Evolutionary conservation across 1,139 yeast genomes (phyloP).

Genomic region (Geotrichum histeridarum): DNA sequence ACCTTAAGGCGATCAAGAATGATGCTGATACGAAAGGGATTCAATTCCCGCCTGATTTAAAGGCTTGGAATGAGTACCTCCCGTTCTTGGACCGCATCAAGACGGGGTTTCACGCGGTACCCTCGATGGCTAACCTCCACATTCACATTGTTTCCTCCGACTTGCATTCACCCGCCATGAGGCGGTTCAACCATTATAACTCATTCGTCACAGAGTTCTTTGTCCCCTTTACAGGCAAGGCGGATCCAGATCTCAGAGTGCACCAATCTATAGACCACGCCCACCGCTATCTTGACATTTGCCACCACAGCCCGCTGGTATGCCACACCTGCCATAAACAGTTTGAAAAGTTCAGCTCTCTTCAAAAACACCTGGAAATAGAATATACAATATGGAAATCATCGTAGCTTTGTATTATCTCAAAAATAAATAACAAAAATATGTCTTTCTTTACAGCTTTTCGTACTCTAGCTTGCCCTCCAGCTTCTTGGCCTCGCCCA

Average conservation of each 20-base stretch:
- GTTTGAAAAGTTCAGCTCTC: slow-evolving; percentile 45
- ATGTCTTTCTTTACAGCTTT: slow-evolving; percentile 50
- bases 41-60: slow-evolving; percentile 22
- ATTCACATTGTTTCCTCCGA: slow-evolving; percentile 69
- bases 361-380: slow-evolving; percentile 47
- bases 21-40: background rate
- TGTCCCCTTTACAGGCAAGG: slow-evolving; percentile 45
- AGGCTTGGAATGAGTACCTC: background rate
- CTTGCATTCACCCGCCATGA: slow-evolving; percentile 50
- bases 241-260: slow-evolving; percentile 17
- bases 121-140: slow-evolving; percentile 65
- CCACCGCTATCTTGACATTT: slow-evolving; percentile 28
- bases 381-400: slow-evolving; percentile 38
- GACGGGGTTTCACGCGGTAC: slow-evolving; percentile 66
- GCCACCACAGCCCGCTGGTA: slow-evolving; percentile 41
- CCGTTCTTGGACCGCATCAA: slow-evolving; percentile 38
- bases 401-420: background rate
- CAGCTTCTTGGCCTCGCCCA: slow-evolving; percentile 91
- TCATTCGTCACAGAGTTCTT: slow-evolving; percentile 66
- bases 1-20: slow-evolving; percentile 29
- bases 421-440: background rate
- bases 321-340: slow-evolving; percentile 49
- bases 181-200: slow-evolving; percentile 63
- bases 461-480: slow-evolving; percentile 95
- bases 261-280: slow-evolving; percentile 16